Evolutionary conservation across 768 basidiomycete species (phyloP).

Genomic region (Filobasidium floriforme): DNA sequence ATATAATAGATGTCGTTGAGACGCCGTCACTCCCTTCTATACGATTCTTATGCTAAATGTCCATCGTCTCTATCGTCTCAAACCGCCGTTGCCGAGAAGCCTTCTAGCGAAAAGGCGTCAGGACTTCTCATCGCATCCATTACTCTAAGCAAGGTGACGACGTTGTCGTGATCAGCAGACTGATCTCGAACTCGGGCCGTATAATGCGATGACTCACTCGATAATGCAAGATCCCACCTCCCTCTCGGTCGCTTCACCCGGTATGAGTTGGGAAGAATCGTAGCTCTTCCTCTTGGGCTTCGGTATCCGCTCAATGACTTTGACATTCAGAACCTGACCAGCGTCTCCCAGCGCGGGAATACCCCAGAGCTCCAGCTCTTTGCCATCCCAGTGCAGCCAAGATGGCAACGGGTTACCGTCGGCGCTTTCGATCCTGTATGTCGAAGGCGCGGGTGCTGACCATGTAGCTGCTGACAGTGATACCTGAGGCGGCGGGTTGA

Average conservation of each 20-base stretch:
- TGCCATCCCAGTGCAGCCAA: constrained; percentile 43
- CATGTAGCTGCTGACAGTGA: constrained; percentile 42
- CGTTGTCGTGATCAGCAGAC: not conserved
- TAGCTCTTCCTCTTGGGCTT: constrained; percentile 33
- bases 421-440: constrained; percentile 39
- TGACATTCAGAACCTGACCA: constrained; percentile 32
- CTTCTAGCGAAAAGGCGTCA: constrained; percentile 17
- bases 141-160: too few species aligned
- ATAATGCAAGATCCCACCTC: constrained; percentile 40
- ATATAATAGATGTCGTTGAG: too few species aligned
- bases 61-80: not conserved
- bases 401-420: constrained; percentile 34
- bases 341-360: constrained; percentile 33
- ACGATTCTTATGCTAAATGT: not conserved
- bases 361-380: constrained; percentile 44
- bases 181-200: not conserved
- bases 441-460: constrained; percentile 41
- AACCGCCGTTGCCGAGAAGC: not conserved
- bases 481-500: constrained; percentile 41
- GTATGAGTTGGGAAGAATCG: constrained; percentile 38
- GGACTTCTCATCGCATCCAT: constrained; percentile 13
- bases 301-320: constrained; percentile 39
- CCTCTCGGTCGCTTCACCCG: constrained; percentile 37
- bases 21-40: too few species aligned
- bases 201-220: constrained; percentile 25